Base-by-base conservation (phyloP, 2,329 filamentous ascomycete genomes). In the Macrophomina tecta region DNA sequence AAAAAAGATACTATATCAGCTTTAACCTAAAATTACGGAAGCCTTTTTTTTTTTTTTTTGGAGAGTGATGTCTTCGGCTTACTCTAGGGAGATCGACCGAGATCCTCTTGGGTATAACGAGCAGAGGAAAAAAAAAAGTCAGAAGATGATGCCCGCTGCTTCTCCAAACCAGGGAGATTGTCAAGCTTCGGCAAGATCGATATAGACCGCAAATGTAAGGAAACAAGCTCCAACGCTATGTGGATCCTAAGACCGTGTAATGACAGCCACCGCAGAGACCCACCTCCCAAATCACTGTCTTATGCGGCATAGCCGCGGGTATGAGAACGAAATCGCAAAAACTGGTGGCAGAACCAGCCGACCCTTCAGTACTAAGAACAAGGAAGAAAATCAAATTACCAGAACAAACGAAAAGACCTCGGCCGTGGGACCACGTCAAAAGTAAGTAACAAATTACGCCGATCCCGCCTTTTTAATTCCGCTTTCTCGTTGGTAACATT, bases 241-340 rank as follows among this genome's bases (percentile, higher is more conserved):
- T 28, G 36, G 36, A 52, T 9, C 32, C 48, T 30, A 28, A 52
- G 16, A 34, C 49, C 49, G 49, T 52, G 49, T 30, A 48, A 49
- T 16, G 30, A 18, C 58, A 49, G 58, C 30, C 46, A 11, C 58
- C 58, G 28, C 23, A 38, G 16, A 32, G 5, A 46, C 30, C 14
- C 28, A 18, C 30, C 8, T 23, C 12, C 58, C 32, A 61, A 36
- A 38, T 32, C 58, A n/a, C 58, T 42, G 32, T 49, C n/a, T 28
- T 42, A 34, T 49, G 58, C 58, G 45, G 32, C n/a, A 16, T 62
- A 9, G 58, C 58, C 58, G 11, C 45, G 55, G 58, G 58, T 62
- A 62, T 62, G 46, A 49, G 46, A 62, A 49, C 9, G 49, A 36
- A 28, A 62, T 28, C 14, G 38, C n/a, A 42, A 62, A 38, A 32